phyloP scores from a whole-genome alignment of 805 yeast species.

The Metschnikowia borealis region DNA sequence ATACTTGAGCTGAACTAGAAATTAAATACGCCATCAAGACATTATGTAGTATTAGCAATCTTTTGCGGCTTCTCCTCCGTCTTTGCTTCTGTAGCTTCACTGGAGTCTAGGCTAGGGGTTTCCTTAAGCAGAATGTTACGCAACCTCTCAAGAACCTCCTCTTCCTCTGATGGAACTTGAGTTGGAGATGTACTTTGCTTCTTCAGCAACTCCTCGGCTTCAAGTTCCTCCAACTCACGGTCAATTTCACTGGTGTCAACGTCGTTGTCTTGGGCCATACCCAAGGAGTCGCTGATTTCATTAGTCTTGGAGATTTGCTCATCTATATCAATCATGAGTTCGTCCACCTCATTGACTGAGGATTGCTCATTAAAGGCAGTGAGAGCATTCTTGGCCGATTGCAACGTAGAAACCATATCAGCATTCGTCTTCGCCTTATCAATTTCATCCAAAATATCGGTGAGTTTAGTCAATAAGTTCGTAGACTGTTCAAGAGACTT shows the following conservation, averaged over 20 bases:
- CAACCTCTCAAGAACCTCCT: neutral
- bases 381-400: conserved; percentile 24
- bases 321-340: conserved; percentile 26
- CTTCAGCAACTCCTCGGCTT: neutral
- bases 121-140: conserved; percentile 2
- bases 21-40: neutral
- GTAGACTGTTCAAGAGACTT: conserved; percentile 19
- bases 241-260: conserved; percentile 28
- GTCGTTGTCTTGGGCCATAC: neutral
- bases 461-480: conserved; percentile 20
- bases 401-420: conserved; percentile 23
- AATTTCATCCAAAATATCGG: conserved; percentile 26
- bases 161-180: neutral
- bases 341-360: conserved; percentile 25
- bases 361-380: conserved; percentile 26
- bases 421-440: conserved; percentile 33
- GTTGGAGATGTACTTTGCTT: neutral
- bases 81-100: neutral
- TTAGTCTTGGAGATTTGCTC: conserved; percentile 27
- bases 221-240: conserved; percentile 22
- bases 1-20: neutral
- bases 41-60: neutral
- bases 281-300: conserved; percentile 17
- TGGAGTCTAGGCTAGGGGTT: neutral
- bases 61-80: neutral